Percentiles rank a stretch among this genome's conserved stretches.
These are phyloP conservation scores for Metschnikowia reukaufii DNA, from an alignment of 805 yeast genomes.

Conservation along the genomic window DNA sequence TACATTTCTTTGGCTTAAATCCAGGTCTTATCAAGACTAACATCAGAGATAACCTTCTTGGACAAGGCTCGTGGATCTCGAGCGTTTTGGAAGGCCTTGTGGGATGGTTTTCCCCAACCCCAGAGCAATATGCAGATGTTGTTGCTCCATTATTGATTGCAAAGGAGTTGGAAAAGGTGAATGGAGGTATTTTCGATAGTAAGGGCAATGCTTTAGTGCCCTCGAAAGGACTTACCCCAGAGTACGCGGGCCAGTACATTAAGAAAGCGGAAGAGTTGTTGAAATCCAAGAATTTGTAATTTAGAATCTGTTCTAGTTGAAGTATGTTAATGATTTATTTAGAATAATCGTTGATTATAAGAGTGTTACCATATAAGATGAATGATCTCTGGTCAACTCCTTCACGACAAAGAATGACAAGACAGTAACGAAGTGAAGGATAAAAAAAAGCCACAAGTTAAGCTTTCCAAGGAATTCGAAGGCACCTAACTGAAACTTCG, in stretches of 20 bases:
- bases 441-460: no score
- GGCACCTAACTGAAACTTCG: no score
- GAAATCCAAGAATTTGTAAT: conserved; percentile 19
- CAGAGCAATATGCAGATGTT: conserved; percentile 33
- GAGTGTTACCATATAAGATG: no score
- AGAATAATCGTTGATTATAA: no score
- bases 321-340: no score
- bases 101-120: conserved; percentile 30
- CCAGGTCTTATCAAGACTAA: conserved; percentile 40
- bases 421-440: no score
- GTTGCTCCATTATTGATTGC: conserved; percentile 33
- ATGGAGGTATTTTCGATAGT: conserved; percentile 32
- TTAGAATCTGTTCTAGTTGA: no score
- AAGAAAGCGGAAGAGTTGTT: conserved; percentile 24
- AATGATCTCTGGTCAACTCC: no score
- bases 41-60: conserved; percentile 34
- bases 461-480: no score
- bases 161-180: conserved; percentile 25
- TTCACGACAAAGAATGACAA: no score
- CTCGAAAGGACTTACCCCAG: conserved; percentile 28
- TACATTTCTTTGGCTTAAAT: conserved; percentile 37
- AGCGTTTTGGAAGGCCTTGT: conserved; percentile 26
- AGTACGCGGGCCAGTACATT: conserved; percentile 27
- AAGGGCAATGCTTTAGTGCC: conserved; percentile 26
- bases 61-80: conserved; percentile 26